Evolutionary conservation across 441 rosid species (phyloP).

Genomic region (Erodium chrysanthum): DNA sequence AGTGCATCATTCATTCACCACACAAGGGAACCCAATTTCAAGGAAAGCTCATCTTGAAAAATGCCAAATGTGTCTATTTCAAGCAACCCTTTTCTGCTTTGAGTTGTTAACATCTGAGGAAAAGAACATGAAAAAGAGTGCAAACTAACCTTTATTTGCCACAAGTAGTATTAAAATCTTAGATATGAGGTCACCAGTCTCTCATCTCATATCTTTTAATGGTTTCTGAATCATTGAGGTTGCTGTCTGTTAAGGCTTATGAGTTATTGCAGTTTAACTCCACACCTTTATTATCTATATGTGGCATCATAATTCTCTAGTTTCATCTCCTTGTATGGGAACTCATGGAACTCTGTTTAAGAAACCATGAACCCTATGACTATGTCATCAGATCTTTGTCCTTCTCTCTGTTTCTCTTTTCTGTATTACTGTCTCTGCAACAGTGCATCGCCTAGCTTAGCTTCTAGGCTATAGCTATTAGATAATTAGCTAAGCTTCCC

Average conservation of each 20-base stretch:
- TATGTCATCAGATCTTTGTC: conserved; percentile 6
- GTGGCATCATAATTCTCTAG: conserved; percentile 20
- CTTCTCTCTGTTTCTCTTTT: conserved; percentile 7
- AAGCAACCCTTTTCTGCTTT: neutral
- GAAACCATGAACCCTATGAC: conserved; percentile 1
- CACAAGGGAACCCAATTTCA: neutral
- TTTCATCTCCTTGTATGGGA: conserved; percentile 21
- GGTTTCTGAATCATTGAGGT: conserved; percentile 14
- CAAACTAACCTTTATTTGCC: conserved; percentile 23
- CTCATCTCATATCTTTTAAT: neutral
- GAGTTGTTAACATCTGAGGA: conserved; percentile 25
- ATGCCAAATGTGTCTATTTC: neutral
- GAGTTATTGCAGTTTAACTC: conserved; percentile 10
- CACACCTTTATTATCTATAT: conserved; percentile 17
- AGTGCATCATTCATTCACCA: neutral
- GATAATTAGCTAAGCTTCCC: neutral
- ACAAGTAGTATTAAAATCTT: conserved; percentile 18
- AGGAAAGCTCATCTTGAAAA: conserved; percentile 2
- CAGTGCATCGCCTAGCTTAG: neutral
- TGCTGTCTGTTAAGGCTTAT: conserved; percentile 20
- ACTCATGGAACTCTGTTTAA: conserved; percentile 9
- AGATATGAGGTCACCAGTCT: conserved; percentile 18
- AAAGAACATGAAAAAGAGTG: conserved; percentile 15
- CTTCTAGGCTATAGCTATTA: neutral
- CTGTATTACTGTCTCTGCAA: conserved; percentile 3